phyloP scores from a whole-genome alignment of 306 rosid genomes.

The Rosa multiflora region DNA sequence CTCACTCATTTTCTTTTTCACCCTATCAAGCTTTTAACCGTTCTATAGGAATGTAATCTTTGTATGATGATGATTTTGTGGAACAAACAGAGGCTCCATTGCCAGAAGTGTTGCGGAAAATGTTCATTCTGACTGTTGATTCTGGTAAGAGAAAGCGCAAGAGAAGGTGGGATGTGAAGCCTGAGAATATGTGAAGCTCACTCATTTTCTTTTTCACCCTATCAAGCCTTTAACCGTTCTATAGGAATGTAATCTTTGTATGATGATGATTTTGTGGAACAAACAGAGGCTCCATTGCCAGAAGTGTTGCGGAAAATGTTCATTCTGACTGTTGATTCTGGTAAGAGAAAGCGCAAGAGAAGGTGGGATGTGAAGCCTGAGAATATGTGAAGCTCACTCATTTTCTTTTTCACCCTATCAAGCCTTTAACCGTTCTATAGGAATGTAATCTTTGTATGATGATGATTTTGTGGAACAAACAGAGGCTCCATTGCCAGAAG shows the following conservation, averaged over 20 bases:
- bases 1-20: not conserved
- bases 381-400: conserved; percentile 17
- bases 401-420: not conserved
- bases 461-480: conserved; percentile 27
- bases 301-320: conserved; percentile 29
- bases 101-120: conserved; percentile 23
- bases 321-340: not conserved
- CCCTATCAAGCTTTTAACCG: not conserved
- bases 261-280: conserved; percentile 21
- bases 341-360: conserved; percentile 37
- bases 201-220: not conserved
- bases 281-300: conserved; percentile 30
- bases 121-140: conserved; percentile 16
- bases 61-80: conserved; percentile 18
- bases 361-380: conserved; percentile 58
- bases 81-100: conserved; percentile 27
- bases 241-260: not conserved
- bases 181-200: conserved; percentile 27
- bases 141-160: conserved; percentile 32
- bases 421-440: not conserved
- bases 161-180: conserved; percentile 58
- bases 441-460: not conserved
- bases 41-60: no score
- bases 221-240: not conserved
- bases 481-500: conserved; percentile 29